A percentile compares a stretch with the other conserved stretches of the same genome.
phyloP scores from a whole-genome alignment of 2,329 filamentous ascomycete species.

The Xylaria sp. region DNA sequence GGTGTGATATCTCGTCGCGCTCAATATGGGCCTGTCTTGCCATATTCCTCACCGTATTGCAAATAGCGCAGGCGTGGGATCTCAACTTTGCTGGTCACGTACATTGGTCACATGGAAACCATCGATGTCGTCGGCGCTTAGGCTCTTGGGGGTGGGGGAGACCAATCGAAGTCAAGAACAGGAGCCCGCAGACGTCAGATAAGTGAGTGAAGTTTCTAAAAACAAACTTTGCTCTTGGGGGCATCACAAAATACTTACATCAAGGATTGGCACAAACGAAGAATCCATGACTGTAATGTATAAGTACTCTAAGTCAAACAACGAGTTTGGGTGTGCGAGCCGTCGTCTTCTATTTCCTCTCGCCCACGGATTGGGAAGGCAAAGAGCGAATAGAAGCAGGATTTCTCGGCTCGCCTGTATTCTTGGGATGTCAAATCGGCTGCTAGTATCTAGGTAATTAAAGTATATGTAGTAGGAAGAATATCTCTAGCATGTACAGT shows the following conservation, averaged over 20 bases:
- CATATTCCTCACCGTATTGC: background rate
- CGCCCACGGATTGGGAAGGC: no score
- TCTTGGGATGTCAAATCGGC: background rate
- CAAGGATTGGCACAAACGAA: background rate
- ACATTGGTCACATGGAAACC: constrained; percentile 21
- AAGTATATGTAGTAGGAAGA: background rate
- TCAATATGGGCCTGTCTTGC: background rate
- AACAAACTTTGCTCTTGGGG: background rate
- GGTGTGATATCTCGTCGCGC: constrained; percentile 15
- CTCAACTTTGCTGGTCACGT: constrained; percentile 24
- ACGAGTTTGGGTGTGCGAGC: background rate
- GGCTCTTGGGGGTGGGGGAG: constrained; percentile 3
- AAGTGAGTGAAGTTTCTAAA: constrained; percentile 20
- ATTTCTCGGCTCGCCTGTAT: background rate
- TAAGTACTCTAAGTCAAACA: no score
- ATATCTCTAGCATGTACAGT: no score
- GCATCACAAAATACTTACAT: constrained; percentile 3
- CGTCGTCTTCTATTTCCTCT: no score
- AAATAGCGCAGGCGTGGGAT: constrained; percentile 13
- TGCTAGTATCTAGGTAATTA: background rate
- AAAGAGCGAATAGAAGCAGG: background rate
- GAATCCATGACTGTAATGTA: background rate
- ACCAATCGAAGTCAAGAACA: constrained; percentile 24
- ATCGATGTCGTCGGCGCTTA: constrained; percentile 30
- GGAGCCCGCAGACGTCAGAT: constrained; percentile 7